These are phyloP conservation scores for Pulveroboletus sp. DNA, from an alignment of 768 basidiomycete genomes.

Conservation along the genomic window DNA sequence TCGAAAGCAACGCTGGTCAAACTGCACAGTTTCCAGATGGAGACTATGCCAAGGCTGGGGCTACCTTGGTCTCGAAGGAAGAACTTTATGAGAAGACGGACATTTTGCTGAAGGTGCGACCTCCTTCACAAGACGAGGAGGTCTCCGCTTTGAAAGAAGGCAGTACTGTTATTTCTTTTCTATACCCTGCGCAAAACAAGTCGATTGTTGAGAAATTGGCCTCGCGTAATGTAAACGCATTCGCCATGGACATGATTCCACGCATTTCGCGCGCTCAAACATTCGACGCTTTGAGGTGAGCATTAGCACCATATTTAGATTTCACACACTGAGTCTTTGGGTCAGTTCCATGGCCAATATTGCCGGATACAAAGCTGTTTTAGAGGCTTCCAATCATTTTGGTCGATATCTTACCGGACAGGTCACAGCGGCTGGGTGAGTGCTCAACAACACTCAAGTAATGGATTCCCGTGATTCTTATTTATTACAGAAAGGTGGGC, in stretches of 20 bases:
- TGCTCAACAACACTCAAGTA: constrained; percentile 14
- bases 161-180: constrained; percentile 77
- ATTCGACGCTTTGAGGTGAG: constrained; percentile 81
- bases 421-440: constrained; percentile 85
- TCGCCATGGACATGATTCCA: constrained; percentile 92
- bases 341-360: constrained; percentile 90
- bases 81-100: constrained; percentile 67
- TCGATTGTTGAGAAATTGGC: constrained; percentile 65
- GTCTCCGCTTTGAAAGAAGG: constrained; percentile 60
- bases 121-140: constrained; percentile 65
- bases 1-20: constrained; percentile 68
- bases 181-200: constrained; percentile 83
- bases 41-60: constrained; percentile 75
- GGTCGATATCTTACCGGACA: constrained; percentile 88
- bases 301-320: constrained; percentile 1
- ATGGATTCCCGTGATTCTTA: constrained; percentile 3
- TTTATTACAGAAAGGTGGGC: constrained; percentile 40
- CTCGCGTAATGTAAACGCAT: constrained; percentile 62
- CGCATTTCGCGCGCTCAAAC: constrained; percentile 88
- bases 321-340: neutral
- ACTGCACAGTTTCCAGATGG: constrained; percentile 79
- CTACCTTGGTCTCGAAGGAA: constrained; percentile 67
- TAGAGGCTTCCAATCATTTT: constrained; percentile 88
- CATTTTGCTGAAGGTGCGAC: constrained; percentile 83
- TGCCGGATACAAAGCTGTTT: constrained; percentile 87